Percentiles rank a stretch among this genome's conserved stretches.
Conservation (phyloP, 768 basidiomycete species). For the Botryobasidium botryosum region DNA sequence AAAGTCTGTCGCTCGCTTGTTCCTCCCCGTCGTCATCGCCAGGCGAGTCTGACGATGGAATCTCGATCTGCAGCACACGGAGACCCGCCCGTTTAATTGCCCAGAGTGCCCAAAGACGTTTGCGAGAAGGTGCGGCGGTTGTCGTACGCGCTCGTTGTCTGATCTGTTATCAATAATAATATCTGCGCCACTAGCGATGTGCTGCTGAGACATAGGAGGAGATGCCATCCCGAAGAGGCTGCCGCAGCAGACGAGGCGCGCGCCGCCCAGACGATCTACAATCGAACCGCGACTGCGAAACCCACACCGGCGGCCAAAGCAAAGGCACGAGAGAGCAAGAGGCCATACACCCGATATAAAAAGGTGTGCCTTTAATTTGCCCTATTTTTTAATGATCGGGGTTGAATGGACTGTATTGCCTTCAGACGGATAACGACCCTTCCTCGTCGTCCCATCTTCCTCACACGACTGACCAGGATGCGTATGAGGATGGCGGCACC, state of each 20-base stretch:
- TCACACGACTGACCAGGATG: background rate
- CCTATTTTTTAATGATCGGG: too few relatives aligned
- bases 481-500: too few relatives aligned
- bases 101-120: constrained; percentile 22
- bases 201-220: constrained; percentile 20
- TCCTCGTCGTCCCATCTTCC: background rate
- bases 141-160: background rate
- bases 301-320: too few relatives aligned
- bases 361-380: too few relatives aligned
- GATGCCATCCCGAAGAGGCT: constrained; percentile 16
- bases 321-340: too few relatives aligned
- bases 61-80: constrained; percentile 17
- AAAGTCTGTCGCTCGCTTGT: constrained; percentile 20
- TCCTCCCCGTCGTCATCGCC: background rate
- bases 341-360: too few relatives aligned
- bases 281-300: too few relatives aligned
- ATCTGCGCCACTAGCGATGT: constrained; percentile 18
- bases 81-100: constrained; percentile 22
- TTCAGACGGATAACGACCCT: too few relatives aligned
- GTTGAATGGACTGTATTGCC: too few relatives aligned
- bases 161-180: background rate
- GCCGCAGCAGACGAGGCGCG: too few relatives aligned
- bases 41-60: background rate
- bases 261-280: too few relatives aligned
- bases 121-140: constrained; percentile 19